Evolutionary conservation across 2,329 filamentous ascomycete species (phyloP), one percentile per base, ranked within the genome.

Genomic region (Botrytis fragariae): DNA sequence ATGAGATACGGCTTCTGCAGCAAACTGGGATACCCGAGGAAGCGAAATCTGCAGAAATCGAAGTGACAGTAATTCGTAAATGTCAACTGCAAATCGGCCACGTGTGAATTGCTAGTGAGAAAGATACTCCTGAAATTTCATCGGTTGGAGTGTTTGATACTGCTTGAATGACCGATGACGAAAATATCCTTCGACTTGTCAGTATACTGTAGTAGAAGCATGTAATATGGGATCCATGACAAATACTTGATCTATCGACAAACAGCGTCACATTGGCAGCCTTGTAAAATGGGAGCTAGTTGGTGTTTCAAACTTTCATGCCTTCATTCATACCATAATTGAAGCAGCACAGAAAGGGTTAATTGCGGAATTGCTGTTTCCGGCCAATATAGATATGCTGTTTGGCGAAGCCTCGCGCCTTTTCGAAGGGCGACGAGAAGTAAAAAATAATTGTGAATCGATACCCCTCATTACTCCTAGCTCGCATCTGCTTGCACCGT

Each of bases 201-300:
- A 81, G 79, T 37, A 77, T 81, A 44, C 8, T 0, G 83, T 82
- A 0, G 81, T 84, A 62, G 82, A 86, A 57, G 84, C 81, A 3
- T 87, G 85, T 77, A 86, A 87, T 74, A 81, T 87, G 9, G 85
- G 81, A 0, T 87, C 85, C 0, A 82, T 87, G n/a, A 79, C 81
- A 2, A 85, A 85, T 0, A 85, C 85, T 0, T 79, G 81, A 72
- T 84, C 84, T 0, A 78, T 83, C 5, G 81, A 83, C 1, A 81
- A 86, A 81, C 81, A 81, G 32, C 77, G 81, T 16, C 76, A 83
- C 62, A 80, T 86, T 37, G 86, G 86, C 0, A 83, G 81, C 29
- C 80, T 88, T 57, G 79, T 79, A n/a, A 83, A 82, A 20, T 85
- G 85, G 0, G 84, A 84, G 74, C 79, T 80, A 48, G 86, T 86